Base-by-base conservation (phyloP, 2,329 filamentous ascomycete species). In the Aspergillus alliaceus region DNA sequence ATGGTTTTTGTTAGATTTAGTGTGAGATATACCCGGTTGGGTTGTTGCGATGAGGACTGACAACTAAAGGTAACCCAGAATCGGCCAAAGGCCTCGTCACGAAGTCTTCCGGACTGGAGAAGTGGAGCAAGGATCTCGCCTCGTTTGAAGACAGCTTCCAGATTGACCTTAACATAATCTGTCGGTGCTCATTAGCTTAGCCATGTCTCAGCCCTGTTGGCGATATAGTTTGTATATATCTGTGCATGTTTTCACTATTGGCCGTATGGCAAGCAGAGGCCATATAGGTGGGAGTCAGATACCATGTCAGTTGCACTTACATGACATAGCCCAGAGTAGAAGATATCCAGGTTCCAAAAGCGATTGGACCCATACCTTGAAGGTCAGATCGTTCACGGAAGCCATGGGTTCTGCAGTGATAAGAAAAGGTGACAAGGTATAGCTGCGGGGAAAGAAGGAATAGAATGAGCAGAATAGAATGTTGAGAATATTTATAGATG, bases 51-150 rank as follows among this genome's bases (percentile, higher is more conserved):
- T n/a, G 32, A 22, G 18, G 37, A 60, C 67, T 63, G 53, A 77
- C 74, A 64, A 14, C 67, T 74, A 53, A 73, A 72, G 15, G 70
- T 67, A 39, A 76, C 63, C 76, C 76, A 78, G 62, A 77, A 77
- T 18, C 65, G 66, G 15, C 72, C 70, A 60, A 78, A 78, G 7
- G 73, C 69, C 57, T 77, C 73, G 49, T 76, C 73, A 20, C 74
- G 69, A 7, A 78, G 64, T 59, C 66, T 62, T 8, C 54, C 51
- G 3, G 68, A 60, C 12, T 70, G 67, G 1, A 71, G 58, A 18
- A 76, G 53, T 1, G 72, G 73, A 2, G 72, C 69, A n/a, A 75
- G 64, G 20, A 73, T 31, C 50, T 75, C 64, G 15, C 74, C 74
- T 2, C 65, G 63, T 22, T 62, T 54, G 27, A 76, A 71, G 11